phyloP scores from a whole-genome alignment of 2,329 filamentous ascomycete species.

The Colletotrichum caudatum region DNA sequence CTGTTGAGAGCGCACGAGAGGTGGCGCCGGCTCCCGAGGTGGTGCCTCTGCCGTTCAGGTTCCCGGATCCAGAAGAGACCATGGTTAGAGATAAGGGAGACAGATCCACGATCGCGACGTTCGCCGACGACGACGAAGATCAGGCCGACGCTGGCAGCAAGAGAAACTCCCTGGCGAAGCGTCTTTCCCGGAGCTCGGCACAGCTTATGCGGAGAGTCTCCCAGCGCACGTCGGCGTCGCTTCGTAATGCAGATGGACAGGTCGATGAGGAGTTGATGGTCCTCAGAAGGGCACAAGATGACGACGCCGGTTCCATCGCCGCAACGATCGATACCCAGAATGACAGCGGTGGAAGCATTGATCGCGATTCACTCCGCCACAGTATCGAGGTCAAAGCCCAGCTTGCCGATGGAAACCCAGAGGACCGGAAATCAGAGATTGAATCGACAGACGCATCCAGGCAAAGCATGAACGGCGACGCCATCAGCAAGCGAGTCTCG shows the following conservation, averaged over 20 bases:
- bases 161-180: slow-evolving; percentile 58
- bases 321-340: slow-evolving; percentile 70
- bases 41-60: slow-evolving; percentile 74
- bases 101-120: slow-evolving; percentile 76
- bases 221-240: slow-evolving; percentile 43
- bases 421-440: neutral
- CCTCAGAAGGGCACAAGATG: slow-evolving; percentile 46
- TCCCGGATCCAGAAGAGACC: slow-evolving; percentile 62
- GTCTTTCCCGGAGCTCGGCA: slow-evolving; percentile 62
- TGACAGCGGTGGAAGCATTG: slow-evolving; percentile 53
- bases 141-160: slow-evolving; percentile 45
- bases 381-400: slow-evolving; percentile 57
- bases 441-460: neutral
- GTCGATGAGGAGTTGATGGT: slow-evolving; percentile 61
- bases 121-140: slow-evolving; percentile 71
- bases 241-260: slow-evolving; percentile 41
- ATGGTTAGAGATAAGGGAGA: slow-evolving; percentile 58
- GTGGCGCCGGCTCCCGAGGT: slow-evolving; percentile 63
- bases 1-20: neutral
- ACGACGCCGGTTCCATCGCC: slow-evolving; percentile 66
- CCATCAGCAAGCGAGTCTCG: neutral
- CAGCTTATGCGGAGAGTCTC: slow-evolving; percentile 55
- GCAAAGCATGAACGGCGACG: neutral
- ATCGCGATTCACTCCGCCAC: slow-evolving; percentile 45
- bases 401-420: slow-evolving; percentile 46